These are phyloP conservation scores for Aspergillus campestris DNA, from an alignment of 495 filamentous ascomycete genomes.

Conservation along the genomic window DNA sequence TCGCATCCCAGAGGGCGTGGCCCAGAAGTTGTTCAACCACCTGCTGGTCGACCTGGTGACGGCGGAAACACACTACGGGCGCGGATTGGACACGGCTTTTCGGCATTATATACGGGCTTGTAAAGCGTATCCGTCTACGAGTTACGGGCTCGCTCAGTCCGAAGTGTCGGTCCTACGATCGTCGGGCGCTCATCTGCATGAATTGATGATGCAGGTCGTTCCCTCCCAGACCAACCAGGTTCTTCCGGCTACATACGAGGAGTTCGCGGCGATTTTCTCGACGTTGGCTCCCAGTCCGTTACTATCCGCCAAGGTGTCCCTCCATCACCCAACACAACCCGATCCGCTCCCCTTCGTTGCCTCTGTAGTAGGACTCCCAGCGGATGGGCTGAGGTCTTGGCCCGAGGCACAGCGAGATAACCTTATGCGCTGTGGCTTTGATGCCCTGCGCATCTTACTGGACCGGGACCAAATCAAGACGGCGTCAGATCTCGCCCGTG, in stretches of 20 bases:
- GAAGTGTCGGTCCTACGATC: slow-evolving; percentile 16
- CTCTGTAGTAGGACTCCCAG: slow-evolving; percentile 13
- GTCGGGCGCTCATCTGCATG: slow-evolving; percentile 18
- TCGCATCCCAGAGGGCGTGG: slow-evolving; percentile 12
- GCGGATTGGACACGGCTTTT: slow-evolving; percentile 23
- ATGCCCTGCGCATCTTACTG: slow-evolving; percentile 28
- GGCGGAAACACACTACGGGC: slow-evolving; percentile 29
- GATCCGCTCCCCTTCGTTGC: slow-evolving; percentile 23
- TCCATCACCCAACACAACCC: slow-evolving; percentile 31
- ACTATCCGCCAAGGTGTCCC: slow-evolving; percentile 15
- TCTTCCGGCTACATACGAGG: slow-evolving; percentile 20
- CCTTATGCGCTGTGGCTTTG: slow-evolving; percentile 23
- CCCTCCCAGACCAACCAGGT: slow-evolving; percentile 12
- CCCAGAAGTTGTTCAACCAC: slow-evolving; percentile 15
- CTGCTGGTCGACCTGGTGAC: slow-evolving; percentile 24
- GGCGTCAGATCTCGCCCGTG: slow-evolving; percentile 21
- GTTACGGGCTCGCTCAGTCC: slow-evolving; percentile 2
- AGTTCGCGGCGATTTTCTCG: slow-evolving; percentile 19
- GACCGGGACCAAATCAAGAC: slow-evolving; percentile 23
- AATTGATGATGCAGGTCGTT: slow-evolving; percentile 12
- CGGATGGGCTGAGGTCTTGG: slow-evolving; percentile 12
- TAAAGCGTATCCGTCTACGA: slow-evolving; percentile 12
- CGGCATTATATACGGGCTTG: slow-evolving; percentile 21
- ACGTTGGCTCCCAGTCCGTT: slow-evolving; percentile 16
- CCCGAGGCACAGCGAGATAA: slow-evolving; percentile 13